These are phyloP conservation scores for Cercospora sp. DNA, from an alignment of 2,329 filamentous ascomycete genomes.

Conservation along the genomic window DNA sequence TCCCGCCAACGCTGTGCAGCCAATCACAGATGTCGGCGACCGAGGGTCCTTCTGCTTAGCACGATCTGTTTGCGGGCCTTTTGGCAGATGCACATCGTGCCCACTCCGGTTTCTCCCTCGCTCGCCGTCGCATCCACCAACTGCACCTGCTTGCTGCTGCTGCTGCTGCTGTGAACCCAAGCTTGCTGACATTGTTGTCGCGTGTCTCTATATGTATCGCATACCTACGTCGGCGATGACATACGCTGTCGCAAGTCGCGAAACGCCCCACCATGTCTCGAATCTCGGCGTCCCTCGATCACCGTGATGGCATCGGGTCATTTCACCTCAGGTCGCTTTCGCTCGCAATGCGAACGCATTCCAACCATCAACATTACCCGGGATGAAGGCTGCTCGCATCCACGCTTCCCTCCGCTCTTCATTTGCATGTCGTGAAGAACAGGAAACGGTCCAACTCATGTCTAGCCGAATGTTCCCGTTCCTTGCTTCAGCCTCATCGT, in stretches of 20 bases:
- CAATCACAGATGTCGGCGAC: background rate
- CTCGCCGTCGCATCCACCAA: background rate
- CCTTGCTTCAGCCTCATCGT: background rate
- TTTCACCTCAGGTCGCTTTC: background rate
- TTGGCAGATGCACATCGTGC: background rate
- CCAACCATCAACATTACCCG: background rate
- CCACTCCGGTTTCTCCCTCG: constrained; percentile 4
- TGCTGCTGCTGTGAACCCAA: background rate
- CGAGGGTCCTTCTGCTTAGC: background rate
- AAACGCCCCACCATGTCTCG: background rate
- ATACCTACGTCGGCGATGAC: background rate
- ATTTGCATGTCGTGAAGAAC: background rate
- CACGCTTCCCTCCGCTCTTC: background rate
- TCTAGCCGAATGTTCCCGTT: background rate
- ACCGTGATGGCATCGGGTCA: background rate
- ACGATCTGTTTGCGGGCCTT: constrained; percentile 1
- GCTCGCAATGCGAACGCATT: background rate
- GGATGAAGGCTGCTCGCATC: background rate
- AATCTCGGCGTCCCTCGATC: background rate
- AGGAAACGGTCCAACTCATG: background rate
- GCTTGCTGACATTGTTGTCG: background rate
- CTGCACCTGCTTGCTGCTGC: background rate
- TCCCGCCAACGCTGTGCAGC: background rate
- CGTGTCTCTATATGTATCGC: background rate
- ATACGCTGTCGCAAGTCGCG: background rate